Evolutionary conservation across 2,329 filamentous ascomycete genomes (phyloP).

Genomic region (Trichoderma breve): DNA sequence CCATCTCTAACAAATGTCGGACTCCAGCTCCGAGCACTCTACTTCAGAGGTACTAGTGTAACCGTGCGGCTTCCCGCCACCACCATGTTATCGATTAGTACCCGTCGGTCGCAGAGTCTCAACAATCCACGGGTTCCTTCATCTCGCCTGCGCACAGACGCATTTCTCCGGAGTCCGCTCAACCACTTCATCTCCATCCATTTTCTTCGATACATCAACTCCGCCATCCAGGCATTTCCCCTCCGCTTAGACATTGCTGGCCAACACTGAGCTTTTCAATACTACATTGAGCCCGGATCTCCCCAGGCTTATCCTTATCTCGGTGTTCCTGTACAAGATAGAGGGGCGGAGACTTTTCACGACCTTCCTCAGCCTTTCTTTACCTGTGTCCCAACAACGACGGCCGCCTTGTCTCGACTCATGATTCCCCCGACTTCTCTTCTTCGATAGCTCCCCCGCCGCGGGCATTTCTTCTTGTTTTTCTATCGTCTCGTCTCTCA

Average conservation of each 20-base stretch:
- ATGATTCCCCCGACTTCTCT: conserved; percentile 20
- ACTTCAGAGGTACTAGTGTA: neutral
- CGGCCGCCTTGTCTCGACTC: conserved; percentile 13
- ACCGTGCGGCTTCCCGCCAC: neutral
- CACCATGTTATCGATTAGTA: neutral
- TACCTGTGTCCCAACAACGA: neutral
- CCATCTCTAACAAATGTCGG: neutral
- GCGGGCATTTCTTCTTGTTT: conserved; percentile 1
- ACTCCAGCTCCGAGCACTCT: neutral
- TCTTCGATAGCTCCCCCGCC: conserved; percentile 17
- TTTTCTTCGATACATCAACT: neutral
- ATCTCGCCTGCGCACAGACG: neutral
- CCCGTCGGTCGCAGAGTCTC: neutral
- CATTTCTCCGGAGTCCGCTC: conserved; percentile 9
- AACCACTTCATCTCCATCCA: neutral
- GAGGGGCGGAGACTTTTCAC: conserved; percentile 8
- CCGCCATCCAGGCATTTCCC: neutral
- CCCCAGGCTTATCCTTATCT: neutral
- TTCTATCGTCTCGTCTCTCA: neutral
- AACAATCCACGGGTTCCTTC: neutral
- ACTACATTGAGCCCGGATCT: neutral
- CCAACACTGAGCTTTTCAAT: neutral
- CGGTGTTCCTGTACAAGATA: neutral
- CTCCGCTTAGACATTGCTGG: neutral
- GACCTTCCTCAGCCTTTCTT: neutral